phyloP scores from a whole-genome alignment of 2,329 filamentous ascomycete genomes.

The Ascochyta viciae-villosae region DNA sequence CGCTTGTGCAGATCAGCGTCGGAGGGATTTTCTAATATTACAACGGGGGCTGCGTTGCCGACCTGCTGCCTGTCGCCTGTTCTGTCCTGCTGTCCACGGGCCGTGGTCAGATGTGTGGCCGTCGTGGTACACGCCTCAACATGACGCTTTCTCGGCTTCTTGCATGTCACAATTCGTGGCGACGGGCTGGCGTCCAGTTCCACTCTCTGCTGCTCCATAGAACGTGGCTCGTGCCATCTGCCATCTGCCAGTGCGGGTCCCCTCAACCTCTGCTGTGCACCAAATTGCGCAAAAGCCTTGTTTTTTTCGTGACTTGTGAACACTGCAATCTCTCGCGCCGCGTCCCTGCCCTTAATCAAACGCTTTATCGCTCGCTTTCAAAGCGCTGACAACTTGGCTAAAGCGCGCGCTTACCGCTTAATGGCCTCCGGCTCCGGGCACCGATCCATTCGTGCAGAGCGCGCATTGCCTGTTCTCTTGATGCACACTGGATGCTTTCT shows the following conservation, averaged over 20 bases:
- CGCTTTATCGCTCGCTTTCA: conserved; percentile 19
- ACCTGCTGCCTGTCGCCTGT: conserved; percentile 13
- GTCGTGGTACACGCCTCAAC: conserved; percentile 19
- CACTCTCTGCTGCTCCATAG: background rate
- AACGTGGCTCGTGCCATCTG: conserved; percentile 21
- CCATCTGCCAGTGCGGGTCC: conserved; percentile 13
- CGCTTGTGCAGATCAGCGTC: conserved; percentile 31
- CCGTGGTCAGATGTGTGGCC: conserved; percentile 16
- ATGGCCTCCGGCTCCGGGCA: background rate
- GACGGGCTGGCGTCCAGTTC: conserved; percentile 2
- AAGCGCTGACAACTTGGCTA: conserved; percentile 11
- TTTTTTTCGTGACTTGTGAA: conserved; percentile 29
- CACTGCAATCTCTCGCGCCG: conserved; percentile 30
- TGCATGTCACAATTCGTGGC: conserved; percentile 2
- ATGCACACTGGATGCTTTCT: conserved; percentile 14
- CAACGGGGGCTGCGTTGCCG: conserved; percentile 6
- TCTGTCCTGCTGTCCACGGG: conserved; percentile 14
- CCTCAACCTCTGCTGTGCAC: conserved; percentile 16
- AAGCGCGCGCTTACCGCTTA: conserved; percentile 17
- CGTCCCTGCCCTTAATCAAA: conserved; percentile 20
- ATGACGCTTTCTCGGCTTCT: conserved; percentile 13
- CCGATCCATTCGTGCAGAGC: conserved; percentile 7
- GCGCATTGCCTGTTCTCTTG: conserved; percentile 1
- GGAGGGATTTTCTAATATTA: conserved; percentile 33
- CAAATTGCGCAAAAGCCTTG: conserved; percentile 26